Evolutionary conservation across 495 filamentous ascomycete species (phyloP), one percentile per base, ranked within the genome.

Genomic region (Astrothelium subdiscretum): DNA sequence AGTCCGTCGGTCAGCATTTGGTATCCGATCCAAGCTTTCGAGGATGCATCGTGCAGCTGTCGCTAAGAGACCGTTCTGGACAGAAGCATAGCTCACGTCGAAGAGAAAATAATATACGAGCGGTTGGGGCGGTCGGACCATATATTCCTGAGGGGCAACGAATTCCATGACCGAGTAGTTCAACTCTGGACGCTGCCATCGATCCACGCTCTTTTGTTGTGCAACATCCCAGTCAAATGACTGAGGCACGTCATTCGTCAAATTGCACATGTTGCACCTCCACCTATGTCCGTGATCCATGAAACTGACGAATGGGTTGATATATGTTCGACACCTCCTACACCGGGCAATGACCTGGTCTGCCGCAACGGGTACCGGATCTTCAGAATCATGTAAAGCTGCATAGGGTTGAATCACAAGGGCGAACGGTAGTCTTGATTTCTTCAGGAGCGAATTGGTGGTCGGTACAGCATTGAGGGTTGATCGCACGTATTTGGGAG

Each of bases 251-350:
- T 98, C 94, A 71, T 97, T 98, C 60, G 92, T 97, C 62, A 98
- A 79, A 73, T 96, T 97, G 71, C 94, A 98, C 92, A 98, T 97
- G 75, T 98, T 98, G 76, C 94, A 98, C 62, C 92, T 86, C 94
- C 94, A 97, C 70, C 94, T 83, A 77, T 98, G 94, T 22, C 92
- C 92, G 73, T 97, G 90, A 64, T 98, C 94, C 44, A 98, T 77
- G 79, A 98, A 98, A 59, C 87, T 90, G 51, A 92, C 94, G 62
- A 92, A 98, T 24, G 94, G 91, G 73, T 97, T 97, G 78, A 97
- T 97, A 70, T 97, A 97, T 48, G 92, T 92, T 63, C 92, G 83
- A 74, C 94, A 98, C 69, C 94, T 85, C 72, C 94, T 81, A 77
- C 94, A 98, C 69, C 94, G 85, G 40, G 92, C 92, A 70, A 98